Percentiles rank a stretch among this genome's conserved stretches.
These are phyloP conservation scores for Calonectria crousiana DNA, from an alignment of 2,329 filamentous ascomycete species.

Conservation along the genomic window DNA sequence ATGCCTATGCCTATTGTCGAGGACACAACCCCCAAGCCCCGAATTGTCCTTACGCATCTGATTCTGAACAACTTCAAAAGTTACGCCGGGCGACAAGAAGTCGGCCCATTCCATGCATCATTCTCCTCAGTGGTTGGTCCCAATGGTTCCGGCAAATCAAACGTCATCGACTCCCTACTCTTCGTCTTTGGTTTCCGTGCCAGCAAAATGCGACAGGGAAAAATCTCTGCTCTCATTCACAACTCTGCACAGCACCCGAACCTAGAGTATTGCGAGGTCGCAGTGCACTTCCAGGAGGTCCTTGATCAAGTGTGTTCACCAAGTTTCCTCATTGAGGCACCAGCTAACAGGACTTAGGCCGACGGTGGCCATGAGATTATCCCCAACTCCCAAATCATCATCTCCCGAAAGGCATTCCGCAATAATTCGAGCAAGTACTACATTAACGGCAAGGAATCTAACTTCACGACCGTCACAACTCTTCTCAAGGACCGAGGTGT, in stretches of 20 bases:
- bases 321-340: too few relatives aligned
- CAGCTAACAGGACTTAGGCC: conserved; percentile 63
- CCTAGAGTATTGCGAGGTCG: conserved; percentile 92
- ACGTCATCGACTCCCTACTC: conserved; percentile 96
- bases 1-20: conserved; percentile 77
- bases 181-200: conserved; percentile 99
- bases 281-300: conserved; percentile 96
- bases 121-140: conserved; percentile 98
- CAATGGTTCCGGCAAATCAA: conserved; percentile 98
- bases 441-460: conserved; percentile 90
- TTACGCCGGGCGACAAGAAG: conserved; percentile 94
- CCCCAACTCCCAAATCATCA: conserved; percentile 85
- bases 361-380: conserved; percentile 81
- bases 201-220: conserved; percentile 99
- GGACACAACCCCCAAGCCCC: conserved; percentile 80
- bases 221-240: conserved; percentile 97
- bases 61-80: conserved; percentile 98
- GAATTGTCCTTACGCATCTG: conserved; percentile 93
- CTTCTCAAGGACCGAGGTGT: conserved; percentile 89
- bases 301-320: conserved; percentile 75
- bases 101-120: conserved; percentile 95
- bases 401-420: conserved; percentile 94
- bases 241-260: conserved; percentile 91
- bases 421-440: conserved; percentile 99
- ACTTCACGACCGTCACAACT: conserved; percentile 91